These are phyloP conservation scores for Blastobotrys ciferrii DNA, from an alignment of 1,139 yeast species.

Conservation along the genomic window DNA sequence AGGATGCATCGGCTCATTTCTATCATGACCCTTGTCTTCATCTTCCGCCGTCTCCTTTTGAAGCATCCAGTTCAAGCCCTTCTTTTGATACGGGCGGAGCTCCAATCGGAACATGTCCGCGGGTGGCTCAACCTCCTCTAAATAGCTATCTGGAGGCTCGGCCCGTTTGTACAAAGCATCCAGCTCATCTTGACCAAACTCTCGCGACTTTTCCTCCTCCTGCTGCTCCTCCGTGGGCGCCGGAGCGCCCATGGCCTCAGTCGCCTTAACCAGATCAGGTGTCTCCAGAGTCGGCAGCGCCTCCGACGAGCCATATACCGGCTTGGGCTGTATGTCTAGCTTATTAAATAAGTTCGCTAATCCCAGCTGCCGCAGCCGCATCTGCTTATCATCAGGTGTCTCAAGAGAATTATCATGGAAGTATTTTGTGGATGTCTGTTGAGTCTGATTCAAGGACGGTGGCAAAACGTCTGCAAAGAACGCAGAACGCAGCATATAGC, in stretches of 20 bases:
- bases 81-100: constrained; percentile 71
- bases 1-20: constrained; percentile 65
- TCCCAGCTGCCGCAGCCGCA: constrained; percentile 57
- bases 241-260: constrained; percentile 34
- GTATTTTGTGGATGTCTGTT: constrained; percentile 5
- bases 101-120: constrained; percentile 53
- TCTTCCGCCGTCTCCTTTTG: constrained; percentile 43
- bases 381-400: constrained; percentile 52
- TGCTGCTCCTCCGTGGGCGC: constrained; percentile 19
- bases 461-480: constrained; percentile 41
- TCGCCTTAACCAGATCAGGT: constrained; percentile 25
- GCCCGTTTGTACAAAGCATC: constrained; percentile 71
- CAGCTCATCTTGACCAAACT: constrained; percentile 67
- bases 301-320: constrained; percentile 16
- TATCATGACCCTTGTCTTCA: constrained; percentile 23
- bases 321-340: constrained; percentile 36
- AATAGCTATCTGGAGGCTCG: constrained; percentile 41
- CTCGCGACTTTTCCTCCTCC: constrained; percentile 39
- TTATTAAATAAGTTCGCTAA: constrained; percentile 55
- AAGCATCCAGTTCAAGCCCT: constrained; percentile 83
- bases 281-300: constrained; percentile 9
- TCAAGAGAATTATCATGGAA: constrained; percentile 42
- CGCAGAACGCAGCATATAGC: constrained; percentile 53
- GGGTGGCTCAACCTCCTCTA: constrained; percentile 70
- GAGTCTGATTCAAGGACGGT: constrained; percentile 12